These are phyloP conservation scores for Diaporthe humulicola DNA, from an alignment of 2,329 filamentous ascomycete species.

Conservation along the genomic window DNA sequence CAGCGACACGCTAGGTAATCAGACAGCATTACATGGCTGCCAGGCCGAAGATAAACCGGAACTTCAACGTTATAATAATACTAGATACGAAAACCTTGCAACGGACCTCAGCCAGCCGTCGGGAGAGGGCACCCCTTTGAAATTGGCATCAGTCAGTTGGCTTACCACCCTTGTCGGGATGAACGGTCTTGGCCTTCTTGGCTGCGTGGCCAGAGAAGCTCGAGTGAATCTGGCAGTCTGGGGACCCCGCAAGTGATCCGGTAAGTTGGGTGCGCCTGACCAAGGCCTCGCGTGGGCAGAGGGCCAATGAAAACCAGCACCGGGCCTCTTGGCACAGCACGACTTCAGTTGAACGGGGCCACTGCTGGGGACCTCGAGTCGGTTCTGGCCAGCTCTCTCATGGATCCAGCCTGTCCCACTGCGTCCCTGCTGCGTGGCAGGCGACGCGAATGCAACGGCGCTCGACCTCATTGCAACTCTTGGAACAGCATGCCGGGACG, in stretches of 20 bases:
- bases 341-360: slow-evolving; percentile 11
- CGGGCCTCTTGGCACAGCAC: slow-evolving; percentile 17
- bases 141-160: slow-evolving; percentile 22
- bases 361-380: slow-evolving; percentile 8
- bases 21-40: background rate
- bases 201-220: slow-evolving; percentile 20
- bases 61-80: background rate
- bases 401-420: background rate
- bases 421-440: slow-evolving; percentile 9
- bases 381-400: slow-evolving; percentile 12
- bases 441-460: slow-evolving; percentile 19
- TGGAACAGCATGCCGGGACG: slow-evolving; percentile 7
- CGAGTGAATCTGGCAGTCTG: slow-evolving; percentile 16
- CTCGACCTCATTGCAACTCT: slow-evolving; percentile 20
- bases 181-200: slow-evolving; percentile 21
- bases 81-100: background rate
- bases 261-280: slow-evolving; percentile 26
- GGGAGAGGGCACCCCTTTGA: background rate
- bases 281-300: background rate
- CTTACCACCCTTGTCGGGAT: slow-evolving; percentile 19
- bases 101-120: slow-evolving; percentile 3
- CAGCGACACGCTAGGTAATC: background rate
- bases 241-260: slow-evolving; percentile 26
- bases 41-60: background rate
- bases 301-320: background rate